Base-by-base conservation (phyloP, 1,139 yeast species). In the Arxiozyma slooffiae region DNA sequence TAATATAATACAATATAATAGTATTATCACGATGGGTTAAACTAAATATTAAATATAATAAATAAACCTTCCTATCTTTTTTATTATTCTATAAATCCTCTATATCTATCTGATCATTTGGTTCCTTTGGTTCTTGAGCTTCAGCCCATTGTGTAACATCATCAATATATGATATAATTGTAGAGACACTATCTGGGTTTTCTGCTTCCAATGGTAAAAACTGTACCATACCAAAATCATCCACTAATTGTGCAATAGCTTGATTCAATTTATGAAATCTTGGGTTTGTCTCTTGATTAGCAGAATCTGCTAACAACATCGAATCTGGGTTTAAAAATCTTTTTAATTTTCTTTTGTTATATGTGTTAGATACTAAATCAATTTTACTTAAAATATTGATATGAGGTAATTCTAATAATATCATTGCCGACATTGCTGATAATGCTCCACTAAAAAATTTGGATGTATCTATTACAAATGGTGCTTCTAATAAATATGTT, bases 101-200 rank as follows among this genome's bases (percentile, higher is more conserved):
- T 7, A 75, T 61, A 48, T 84, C 90, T 18, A 78, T 66, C 55
- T 81, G 88, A 55, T 90, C 97, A 40, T 79, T 76, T 0, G 97
- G 97, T 64, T 90, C 97, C 66, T 90, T 90, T 21, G 97, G 97
- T 67, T 92, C 99, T 68, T 92, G 98, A 7, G 81, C 74, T 65
- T 94, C 99, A 26, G 89, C 82, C 98, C 98, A 92, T 65, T 92
- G 99, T 0, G 98, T 92, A 22, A 92, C 87, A 67, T 92, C 98
- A 64, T 92, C 99, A 40, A 94, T 85, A 66, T 89, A 89, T 63
- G 96, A 85, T 59, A 94, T 73, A 49, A 92, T 92, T 0, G 92
- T 84, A 8, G 84, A 80, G 20, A 92, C 84, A 46, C 89, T 79
- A 48, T 83, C 90, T 42, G 89, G 84, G 64, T 85, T 83, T 45